phyloP scores from a whole-genome alignment of 2,329 filamentous ascomycete species.

The Diplodia sapinea region DNA sequence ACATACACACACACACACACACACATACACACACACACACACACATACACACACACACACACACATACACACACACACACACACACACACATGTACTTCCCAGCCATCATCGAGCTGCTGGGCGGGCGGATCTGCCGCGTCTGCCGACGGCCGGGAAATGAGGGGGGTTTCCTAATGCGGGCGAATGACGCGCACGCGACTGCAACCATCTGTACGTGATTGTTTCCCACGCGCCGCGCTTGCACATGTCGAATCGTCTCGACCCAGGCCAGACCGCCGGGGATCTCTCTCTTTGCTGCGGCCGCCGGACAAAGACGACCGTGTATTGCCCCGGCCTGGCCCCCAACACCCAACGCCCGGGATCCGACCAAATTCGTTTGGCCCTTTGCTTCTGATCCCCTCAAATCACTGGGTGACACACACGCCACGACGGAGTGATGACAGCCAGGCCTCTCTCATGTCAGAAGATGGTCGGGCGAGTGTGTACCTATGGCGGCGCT shows the following conservation, averaged over 20 bases:
- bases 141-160: neutral
- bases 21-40: too few species aligned
- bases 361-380: neutral
- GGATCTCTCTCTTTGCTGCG: neutral
- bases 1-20: too few species aligned
- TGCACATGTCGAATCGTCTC: too few species aligned
- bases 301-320: too few species aligned
- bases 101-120: neutral
- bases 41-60: too few species aligned
- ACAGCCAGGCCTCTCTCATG: neutral
- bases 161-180: neutral
- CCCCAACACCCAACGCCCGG: neutral
- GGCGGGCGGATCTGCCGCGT: constrained; percentile 3
- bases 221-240: too few species aligned
- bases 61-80: neutral
- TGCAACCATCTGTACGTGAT: constrained; percentile 6
- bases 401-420: constrained; percentile 1
- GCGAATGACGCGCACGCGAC: constrained; percentile 11
- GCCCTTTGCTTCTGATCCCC: neutral
- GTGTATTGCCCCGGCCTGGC: neutral
- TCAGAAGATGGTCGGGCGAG: neutral
- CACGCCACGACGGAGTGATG: neutral
- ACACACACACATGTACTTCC: too few species aligned
- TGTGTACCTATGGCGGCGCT: neutral
- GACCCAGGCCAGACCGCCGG: neutral